Evolutionary conservation across 2,329 filamentous ascomycete genomes (phyloP), one percentile per base, ranked within the genome.

Genomic region (Aspergillus pseudoglaucus): DNA sequence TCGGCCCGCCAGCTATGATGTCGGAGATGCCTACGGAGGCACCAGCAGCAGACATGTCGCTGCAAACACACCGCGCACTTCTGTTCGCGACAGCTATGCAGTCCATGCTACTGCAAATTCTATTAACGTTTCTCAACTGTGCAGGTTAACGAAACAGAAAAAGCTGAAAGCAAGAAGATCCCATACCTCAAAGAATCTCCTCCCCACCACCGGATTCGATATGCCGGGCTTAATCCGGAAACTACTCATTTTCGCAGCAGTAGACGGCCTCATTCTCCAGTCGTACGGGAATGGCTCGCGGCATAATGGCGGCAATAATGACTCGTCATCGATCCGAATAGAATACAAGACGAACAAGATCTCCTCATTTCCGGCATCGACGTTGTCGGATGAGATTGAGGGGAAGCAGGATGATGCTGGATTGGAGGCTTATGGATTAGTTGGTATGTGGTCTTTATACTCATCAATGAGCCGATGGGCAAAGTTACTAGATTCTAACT

Each of bases 171-270:
- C 15, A 39, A 17, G 9, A 39, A 39, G 18, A 39, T 12, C 25
- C 25, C 25, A 3, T 12, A 12, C 25, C 46, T 44, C 30, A 42
- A 35, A 14, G 20, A 40, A 12, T 43, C 46, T 44, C 35, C 30
- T 39, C 44, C n/a, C 20, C 51, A 44, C 6, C 47, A 35, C 53
- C 46, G 30, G 47, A 40, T 20, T 47, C 53, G 47, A 51, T 46
- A 93, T 94, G 89, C 84, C 88, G 47, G 78, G 80, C 55, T 74
- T 95, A 51, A 83, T 87, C 50, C 85, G 87, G 64, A 94, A 93
- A 70, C 73, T 95, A 47, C 65, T 90, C 55, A 82, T 95, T 57
- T 85, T 85, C 68, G 88, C 90, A 47, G 83, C 88, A 22, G 81
- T 85, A 46, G 90, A 96, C 62, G 90, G 90, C 48, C 77, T 96